These are phyloP conservation scores for Marasmius tenuissimus DNA, from an alignment of 1,284 basidiomycete species.

Conservation along the genomic window DNA sequence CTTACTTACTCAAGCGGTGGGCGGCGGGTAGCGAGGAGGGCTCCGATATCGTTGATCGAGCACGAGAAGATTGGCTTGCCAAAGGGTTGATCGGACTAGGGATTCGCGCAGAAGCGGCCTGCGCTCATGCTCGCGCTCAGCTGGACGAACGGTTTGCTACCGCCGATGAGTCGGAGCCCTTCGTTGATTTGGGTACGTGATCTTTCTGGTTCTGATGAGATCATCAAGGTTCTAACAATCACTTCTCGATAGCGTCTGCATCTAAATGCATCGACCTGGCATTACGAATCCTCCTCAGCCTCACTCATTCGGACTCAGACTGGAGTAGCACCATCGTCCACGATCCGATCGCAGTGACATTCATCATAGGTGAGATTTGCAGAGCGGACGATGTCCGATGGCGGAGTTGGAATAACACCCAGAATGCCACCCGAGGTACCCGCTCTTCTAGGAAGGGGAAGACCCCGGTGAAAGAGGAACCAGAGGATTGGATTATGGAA, in stretches of 20 bases:
- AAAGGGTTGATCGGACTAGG: conserved; percentile 50
- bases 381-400: conserved; percentile 14
- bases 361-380: conserved; percentile 46
- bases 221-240: neutral
- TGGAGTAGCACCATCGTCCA: conserved; percentile 55
- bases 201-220: neutral
- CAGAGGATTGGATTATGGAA: conserved; percentile 16
- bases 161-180: conserved; percentile 1
- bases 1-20: conserved; percentile 61
- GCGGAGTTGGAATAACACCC: conserved; percentile 1
- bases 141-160: conserved; percentile 3
- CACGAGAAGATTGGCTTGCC: conserved; percentile 39
- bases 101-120: conserved; percentile 19
- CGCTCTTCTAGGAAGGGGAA: neutral
- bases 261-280: conserved; percentile 53
- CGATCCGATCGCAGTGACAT: conserved; percentile 42
- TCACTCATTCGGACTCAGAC: conserved; percentile 57
- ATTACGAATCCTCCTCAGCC: conserved; percentile 65
- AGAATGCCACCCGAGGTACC: neutral
- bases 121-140: neutral
- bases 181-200: neutral
- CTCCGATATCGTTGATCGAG: conserved; percentile 31
- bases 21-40: conserved; percentile 22
- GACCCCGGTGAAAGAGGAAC: conserved; percentile 3
- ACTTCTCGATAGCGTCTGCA: conserved; percentile 26